Evolutionary conservation across 2,329 filamentous ascomycete genomes (phyloP), one percentile per base, ranked within the genome.

Genomic region (Fusarium mexicanum): DNA sequence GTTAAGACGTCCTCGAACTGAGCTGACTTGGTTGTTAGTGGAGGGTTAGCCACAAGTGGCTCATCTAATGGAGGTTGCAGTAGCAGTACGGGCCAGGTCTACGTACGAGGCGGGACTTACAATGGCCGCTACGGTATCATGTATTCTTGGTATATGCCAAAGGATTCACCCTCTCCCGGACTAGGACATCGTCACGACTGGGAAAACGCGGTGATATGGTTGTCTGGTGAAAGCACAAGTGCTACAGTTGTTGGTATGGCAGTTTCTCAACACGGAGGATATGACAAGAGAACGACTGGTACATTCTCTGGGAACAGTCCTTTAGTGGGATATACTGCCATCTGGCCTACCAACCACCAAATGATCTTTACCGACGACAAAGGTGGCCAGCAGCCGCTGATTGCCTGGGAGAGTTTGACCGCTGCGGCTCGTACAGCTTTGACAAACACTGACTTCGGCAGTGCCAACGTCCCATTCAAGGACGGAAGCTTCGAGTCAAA

Each of bases 71-170:
- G 80, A n/a, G 79, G 75, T 69, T 85, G 84, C 76, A 78, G 69
- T 60, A 79, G 71, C 60, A 81, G 68, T 69, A 80, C 78, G 5
- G 84, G 83, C 16, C 84, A 85, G 69, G 80, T 84, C 10, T 85
- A 85, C 67, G 83, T 78, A 37, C 80, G 84, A 48, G 79, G 78
- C 20, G 75, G 75, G 16, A 68, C 69, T 40, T 79, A 83, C 71
- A 79, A 80, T 22, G 79, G 74, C 37, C 74, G 77, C 44, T 84
- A 80, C 69, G 82, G 76, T 61, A 81, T 86, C 71, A 84, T 86
- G 83, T 86, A 85, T 75, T 79, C 83, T 7, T 85, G 84, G 85
- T 87, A 85, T 73, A 82, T 86, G 77, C 85, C 85, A 53, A 87
- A 87, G 78, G 85, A 87, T 60, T 77, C 73, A 16, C 75, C 76